phyloP scores from a whole-genome alignment of 441 rosid genomes.

The Gossypium schwendimanii region DNA sequence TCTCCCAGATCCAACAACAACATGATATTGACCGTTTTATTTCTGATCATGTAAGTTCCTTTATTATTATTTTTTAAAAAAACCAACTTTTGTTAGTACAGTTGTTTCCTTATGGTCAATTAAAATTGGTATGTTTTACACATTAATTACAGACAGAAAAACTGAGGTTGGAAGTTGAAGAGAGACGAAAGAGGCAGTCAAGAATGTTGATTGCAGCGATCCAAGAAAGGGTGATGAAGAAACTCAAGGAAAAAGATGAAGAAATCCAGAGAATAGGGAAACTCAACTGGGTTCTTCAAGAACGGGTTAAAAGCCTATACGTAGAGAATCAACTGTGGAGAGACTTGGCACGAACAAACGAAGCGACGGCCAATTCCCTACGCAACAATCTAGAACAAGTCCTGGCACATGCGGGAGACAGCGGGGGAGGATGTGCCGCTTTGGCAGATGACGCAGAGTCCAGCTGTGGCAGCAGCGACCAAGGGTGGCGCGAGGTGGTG shows the following conservation, averaged over 20 bases:
- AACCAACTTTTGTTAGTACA: background rate
- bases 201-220: conserved; percentile 40
- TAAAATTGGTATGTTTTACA: background rate
- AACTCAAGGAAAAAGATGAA: conserved; percentile 54
- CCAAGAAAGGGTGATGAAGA: conserved; percentile 34
- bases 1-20: conserved; percentile 39
- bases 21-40: conserved; percentile 31
- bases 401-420: conserved; percentile 38
- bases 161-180: conserved; percentile 48
- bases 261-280: conserved; percentile 47
- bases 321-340: conserved; percentile 64
- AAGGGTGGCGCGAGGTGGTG: background rate
- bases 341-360: conserved; percentile 59
- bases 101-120: background rate
- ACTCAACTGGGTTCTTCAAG: conserved; percentile 56
- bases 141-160: conserved; percentile 36
- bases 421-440: conserved; percentile 5
- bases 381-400: conserved; percentile 57
- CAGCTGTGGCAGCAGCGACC: conserved; percentile 50
- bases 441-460: conserved; percentile 50
- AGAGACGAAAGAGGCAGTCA: conserved; percentile 45
- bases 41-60: conserved; percentile 30
- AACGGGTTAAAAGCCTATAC: conserved; percentile 38
- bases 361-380: conserved; percentile 59
- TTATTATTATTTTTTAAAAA: no score